A percentile compares a stretch with the other conserved stretches of the same genome.
Conservation (phyloP, 2,329 filamentous ascomycete species). For the Thelonectria rubi region DNA sequence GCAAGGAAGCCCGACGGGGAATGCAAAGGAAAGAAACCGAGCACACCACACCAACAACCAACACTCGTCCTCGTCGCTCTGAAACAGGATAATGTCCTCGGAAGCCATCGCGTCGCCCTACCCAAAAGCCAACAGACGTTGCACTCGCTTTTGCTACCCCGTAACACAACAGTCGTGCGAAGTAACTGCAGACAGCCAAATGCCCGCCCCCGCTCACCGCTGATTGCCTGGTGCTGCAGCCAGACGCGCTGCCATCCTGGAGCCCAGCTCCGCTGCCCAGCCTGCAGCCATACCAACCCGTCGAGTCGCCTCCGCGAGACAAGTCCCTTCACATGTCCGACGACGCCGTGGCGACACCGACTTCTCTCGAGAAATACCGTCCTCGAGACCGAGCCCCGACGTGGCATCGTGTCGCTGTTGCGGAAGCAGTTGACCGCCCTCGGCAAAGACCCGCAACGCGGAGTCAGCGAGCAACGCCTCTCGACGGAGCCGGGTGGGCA, state of each 20-base stretch:
- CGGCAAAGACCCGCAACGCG: conserved; percentile 27
- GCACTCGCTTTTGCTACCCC: too few relatives aligned
- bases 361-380: conserved; percentile 22
- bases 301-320: conserved; percentile 7
- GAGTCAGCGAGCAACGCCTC: conserved; percentile 23
- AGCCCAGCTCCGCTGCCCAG: conserved; percentile 20
- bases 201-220: conserved; percentile 30
- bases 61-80: neutral
- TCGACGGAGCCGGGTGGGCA: conserved; percentile 28
- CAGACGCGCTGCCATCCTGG: conserved; percentile 16
- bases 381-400: conserved; percentile 24
- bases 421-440: conserved; percentile 26
- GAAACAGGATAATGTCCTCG: conserved; percentile 25
- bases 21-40: conserved; percentile 1
- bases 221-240: conserved; percentile 24
- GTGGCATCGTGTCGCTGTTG: conserved; percentile 20
- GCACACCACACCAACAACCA: neutral
- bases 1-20: conserved; percentile 32
- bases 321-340: conserved; percentile 19
- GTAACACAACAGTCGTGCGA: too few relatives aligned
- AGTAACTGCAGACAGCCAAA: conserved; percentile 7
- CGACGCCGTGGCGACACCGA: conserved; percentile 19
- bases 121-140: too few relatives aligned
- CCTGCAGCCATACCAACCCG: conserved; percentile 8
- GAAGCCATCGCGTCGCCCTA: too few relatives aligned